Base-by-base conservation (phyloP, 257 asterid species). In the Mitragyna speciosa region DNA sequence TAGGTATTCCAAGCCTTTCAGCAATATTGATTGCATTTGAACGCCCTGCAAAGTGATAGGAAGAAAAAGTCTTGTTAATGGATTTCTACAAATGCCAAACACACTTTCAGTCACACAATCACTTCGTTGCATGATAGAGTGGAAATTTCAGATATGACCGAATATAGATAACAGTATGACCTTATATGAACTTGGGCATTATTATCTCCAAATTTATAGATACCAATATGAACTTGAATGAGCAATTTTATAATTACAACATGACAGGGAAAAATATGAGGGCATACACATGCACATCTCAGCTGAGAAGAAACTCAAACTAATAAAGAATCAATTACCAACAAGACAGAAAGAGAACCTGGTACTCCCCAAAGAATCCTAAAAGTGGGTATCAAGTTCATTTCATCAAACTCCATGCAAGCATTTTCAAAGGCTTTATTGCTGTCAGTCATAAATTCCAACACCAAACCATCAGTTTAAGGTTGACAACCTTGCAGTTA, bases 291-390 rank as follows among this genome's bases (percentile, higher is more conserved):
- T 6, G 31, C 52, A 43, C 36, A 43, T 64, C 64, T 24, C 28
- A n/a, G 26, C 72, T 66, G 74, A 26, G 28, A 56, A 33, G 24
- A 66, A 52, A 66, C 68, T 5, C 59, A 64, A 51, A 52, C 47
- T 52, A 12, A 39, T 26, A 49, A 69, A 75, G 64, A 30, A 65
- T 39, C 75, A 33, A 14, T 63, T 45, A 48, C 28, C 56, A 65
- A 28, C 49, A 69, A 82, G 67, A 76, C 52, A 63, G 83, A 85
- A 73, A 31, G 28, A 68, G 77, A 69, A 95, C 99, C 99, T 91
- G 99, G 98, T 77, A 96, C 89, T 84, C 99, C 99, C 99, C 98
- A 93, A 80, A 96, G 97, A 85, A 96, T 92, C 88, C 94, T 88
- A 86, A 90, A 96, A 61, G 99, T 92, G 77, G 99, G 99, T 87